These are phyloP conservation scores for Solanum chaucha DNA, from an alignment of 257 asterid genomes.

Conservation along the genomic window DNA sequence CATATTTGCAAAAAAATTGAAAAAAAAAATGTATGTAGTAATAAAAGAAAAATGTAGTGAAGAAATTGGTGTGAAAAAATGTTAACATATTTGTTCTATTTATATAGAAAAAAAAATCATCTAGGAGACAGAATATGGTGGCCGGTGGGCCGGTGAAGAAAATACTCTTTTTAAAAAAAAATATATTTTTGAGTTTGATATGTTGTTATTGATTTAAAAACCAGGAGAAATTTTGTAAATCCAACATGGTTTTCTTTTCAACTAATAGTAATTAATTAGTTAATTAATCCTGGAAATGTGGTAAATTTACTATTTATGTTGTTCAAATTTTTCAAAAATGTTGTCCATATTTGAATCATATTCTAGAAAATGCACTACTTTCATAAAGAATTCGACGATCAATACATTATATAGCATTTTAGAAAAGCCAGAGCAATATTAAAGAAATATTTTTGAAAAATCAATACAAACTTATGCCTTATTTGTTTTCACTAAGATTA, in stretches of 20 bases:
- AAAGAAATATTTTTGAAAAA: neutral
- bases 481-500: no score
- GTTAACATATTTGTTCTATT: slow-evolving; percentile 9
- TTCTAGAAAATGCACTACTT: neutral
- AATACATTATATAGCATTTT: neutral
- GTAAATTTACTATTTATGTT: neutral
- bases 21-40: no score
- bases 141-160: slow-evolving; percentile 14
- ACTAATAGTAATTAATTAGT: neutral
- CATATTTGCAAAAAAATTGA: neutral
- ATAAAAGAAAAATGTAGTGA: neutral
- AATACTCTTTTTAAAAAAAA: neutral
- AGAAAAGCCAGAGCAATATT: neutral
- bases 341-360: neutral
- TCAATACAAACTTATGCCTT: neutral
- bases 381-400: neutral
- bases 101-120: slow-evolving; percentile 5
- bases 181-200: neutral
- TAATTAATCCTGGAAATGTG: neutral
- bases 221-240: neutral
- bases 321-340: neutral
- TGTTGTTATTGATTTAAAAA: neutral
- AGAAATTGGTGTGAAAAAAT: neutral
- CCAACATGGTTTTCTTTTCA: neutral
- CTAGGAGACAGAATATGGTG: slow-evolving; percentile 6